Evolutionary conservation across 148 eudicot genomes (phyloP).

Genomic region (Cornus kousa): DNA sequence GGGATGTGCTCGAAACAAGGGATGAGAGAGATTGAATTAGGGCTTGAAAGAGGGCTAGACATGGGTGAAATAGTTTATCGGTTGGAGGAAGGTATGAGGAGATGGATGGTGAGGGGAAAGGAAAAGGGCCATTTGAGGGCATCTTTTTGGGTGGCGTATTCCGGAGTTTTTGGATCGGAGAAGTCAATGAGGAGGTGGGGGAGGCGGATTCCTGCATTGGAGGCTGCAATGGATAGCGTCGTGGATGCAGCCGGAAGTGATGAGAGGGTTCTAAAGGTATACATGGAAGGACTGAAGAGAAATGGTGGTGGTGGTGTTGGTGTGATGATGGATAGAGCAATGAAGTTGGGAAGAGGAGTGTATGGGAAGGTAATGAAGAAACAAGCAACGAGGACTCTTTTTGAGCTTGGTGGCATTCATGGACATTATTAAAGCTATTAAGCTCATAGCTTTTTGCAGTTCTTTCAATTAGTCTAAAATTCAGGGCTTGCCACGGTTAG

Average conservation of each 20-base stretch:
- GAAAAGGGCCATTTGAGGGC: constrained; percentile 80
- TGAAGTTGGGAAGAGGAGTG: constrained; percentile 86
- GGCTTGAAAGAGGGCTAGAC: constrained; percentile 59
- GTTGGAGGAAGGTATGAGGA: constrained; percentile 74
- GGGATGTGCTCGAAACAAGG: constrained; percentile 48
- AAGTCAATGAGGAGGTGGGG: constrained; percentile 72
- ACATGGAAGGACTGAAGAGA: constrained; percentile 56
- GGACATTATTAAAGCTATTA: constrained; percentile 8
- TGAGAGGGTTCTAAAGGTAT: constrained; percentile 62
- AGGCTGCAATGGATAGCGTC: constrained; percentile 58
- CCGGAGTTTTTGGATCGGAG: constrained; percentile 52
- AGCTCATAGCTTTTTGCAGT: background rate
- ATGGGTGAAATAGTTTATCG: constrained; percentile 54
- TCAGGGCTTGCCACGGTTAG: too few species aligned
- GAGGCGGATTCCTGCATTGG: constrained; percentile 58
- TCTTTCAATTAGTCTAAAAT: too few species aligned
- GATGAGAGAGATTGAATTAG: constrained; percentile 55
- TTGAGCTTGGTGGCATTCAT: constrained; percentile 32
- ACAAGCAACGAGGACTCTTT: constrained; percentile 65
- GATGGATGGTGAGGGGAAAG: constrained; percentile 61
- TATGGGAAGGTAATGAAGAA: constrained; percentile 88
- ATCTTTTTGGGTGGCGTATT: constrained; percentile 72
- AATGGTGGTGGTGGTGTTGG: constrained; percentile 17
- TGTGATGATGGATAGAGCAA: constrained; percentile 65
- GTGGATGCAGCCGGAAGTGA: constrained; percentile 75